A percentile compares a stretch with the other conserved stretches of the same genome.
These are phyloP conservation scores for Jacaranda copaia DNA, from an alignment of 257 asterid genomes.

Conservation along the genomic window DNA sequence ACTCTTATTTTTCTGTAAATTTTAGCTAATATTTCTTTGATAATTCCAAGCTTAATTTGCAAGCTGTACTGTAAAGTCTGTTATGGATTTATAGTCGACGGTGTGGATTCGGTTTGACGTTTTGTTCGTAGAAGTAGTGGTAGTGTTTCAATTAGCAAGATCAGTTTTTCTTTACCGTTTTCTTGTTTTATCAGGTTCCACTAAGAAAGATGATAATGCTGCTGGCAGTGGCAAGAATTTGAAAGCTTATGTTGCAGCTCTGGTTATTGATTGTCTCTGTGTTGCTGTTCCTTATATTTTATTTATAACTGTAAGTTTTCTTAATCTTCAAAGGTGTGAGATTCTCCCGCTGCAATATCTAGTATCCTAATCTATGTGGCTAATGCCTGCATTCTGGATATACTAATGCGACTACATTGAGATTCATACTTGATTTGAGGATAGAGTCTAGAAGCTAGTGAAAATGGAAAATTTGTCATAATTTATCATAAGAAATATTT, in stretches of 20 bases:
- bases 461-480: no score
- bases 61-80: neutral
- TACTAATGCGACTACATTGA: neutral
- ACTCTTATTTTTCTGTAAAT: neutral
- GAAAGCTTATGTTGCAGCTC: constrained; percentile 44
- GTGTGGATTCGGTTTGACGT: constrained; percentile 1
- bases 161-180: constrained; percentile 2
- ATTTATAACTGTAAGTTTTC: constrained; percentile 76
- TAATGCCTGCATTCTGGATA: neutral
- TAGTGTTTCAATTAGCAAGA: neutral
- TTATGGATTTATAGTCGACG: neutral
- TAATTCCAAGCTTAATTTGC: neutral
- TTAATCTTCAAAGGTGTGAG: neutral
- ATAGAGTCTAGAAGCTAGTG: no score
- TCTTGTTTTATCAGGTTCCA: constrained; percentile 46
- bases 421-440: neutral
- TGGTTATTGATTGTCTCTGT: constrained; percentile 64
- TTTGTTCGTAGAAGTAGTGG: neutral
- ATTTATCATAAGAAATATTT: no score
- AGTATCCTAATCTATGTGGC: neutral
- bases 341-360: neutral
- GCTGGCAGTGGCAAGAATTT: constrained; percentile 47
- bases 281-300: constrained; percentile 62
- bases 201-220: constrained; percentile 65
- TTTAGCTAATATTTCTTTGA: neutral